Evolutionary conservation across 805 yeast species (phyloP).

Genomic region (Metschnikowia koreensis): DNA sequence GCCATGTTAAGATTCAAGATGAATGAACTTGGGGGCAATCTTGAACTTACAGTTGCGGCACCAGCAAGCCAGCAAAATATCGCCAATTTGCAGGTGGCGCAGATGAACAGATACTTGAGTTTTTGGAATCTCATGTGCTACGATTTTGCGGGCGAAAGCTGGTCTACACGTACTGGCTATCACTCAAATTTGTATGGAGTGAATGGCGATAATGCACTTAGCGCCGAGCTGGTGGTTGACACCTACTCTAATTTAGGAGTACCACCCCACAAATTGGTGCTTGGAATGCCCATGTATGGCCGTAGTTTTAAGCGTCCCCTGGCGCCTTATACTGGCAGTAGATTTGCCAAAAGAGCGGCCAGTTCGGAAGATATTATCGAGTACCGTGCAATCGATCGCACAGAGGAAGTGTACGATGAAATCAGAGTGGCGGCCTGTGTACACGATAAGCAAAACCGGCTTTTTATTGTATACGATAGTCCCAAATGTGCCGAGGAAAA

Average conservation of each 20-base stretch:
- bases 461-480: conserved; percentile 56
- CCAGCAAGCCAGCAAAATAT: conserved; percentile 61
- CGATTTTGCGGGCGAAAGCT: conserved; percentile 72
- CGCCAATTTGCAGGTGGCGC: conserved; percentile 40
- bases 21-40: conserved; percentile 26
- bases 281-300: conserved; percentile 92
- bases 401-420: conserved; percentile 52
- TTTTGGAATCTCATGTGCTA: conserved; percentile 91
- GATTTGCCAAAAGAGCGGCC: conserved; percentile 27
- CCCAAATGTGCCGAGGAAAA: conserved; percentile 51
- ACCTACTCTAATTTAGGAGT: conserved; percentile 45
- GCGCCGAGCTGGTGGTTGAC: conserved; percentile 49
- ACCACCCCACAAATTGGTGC: conserved; percentile 49
- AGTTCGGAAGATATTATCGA: conserved; percentile 42
- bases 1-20: conserved; percentile 39
- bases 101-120: conserved; percentile 58
- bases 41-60: conserved; percentile 67
- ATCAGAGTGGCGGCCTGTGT: conserved; percentile 43
- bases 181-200: conserved; percentile 65
- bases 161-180: conserved; percentile 61
- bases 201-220: conserved; percentile 40
- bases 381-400: conserved; percentile 53
- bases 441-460: conserved; percentile 12
- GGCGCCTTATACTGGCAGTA: conserved; percentile 40
- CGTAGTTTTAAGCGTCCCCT: conserved; percentile 32